Evolutionary conservation across 2,329 filamentous ascomycete species (phyloP).

Genomic region (Beauveria scarabaeidicola): DNA sequence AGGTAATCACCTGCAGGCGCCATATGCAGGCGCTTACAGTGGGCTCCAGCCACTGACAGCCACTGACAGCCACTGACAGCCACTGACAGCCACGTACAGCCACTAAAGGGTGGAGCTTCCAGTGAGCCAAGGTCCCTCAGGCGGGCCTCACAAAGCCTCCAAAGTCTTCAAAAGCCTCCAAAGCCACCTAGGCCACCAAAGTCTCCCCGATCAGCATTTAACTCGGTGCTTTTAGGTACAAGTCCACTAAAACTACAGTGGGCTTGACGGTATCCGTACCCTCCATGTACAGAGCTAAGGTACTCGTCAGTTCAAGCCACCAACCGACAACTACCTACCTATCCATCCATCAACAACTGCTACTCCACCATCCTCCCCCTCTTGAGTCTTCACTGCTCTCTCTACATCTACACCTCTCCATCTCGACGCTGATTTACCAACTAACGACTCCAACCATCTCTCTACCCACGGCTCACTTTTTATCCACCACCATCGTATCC

Average conservation of each 20-base stretch:
- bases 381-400: no score
- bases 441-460: background rate
- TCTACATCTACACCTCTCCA: no score
- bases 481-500: no score
- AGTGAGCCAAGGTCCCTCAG: background rate
- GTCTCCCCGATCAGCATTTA: background rate
- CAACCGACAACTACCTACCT: no score
- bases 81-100: background rate
- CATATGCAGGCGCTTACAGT: slow-evolving; percentile 2
- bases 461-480: no score
- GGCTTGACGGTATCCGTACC: no score
- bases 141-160: background rate
- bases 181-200: background rate
- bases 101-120: background rate
- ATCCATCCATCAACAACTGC: background rate
- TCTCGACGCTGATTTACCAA: no score
- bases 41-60: background rate
- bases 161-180: background rate
- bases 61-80: background rate
- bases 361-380: background rate
- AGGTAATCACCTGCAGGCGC: background rate
- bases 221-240: background rate
- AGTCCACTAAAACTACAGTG: no score
- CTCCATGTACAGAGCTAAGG: no score
- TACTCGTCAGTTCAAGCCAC: no score